Conservation (phyloP, 805 yeast species). For the Candida sakaeoensis region DNA sequence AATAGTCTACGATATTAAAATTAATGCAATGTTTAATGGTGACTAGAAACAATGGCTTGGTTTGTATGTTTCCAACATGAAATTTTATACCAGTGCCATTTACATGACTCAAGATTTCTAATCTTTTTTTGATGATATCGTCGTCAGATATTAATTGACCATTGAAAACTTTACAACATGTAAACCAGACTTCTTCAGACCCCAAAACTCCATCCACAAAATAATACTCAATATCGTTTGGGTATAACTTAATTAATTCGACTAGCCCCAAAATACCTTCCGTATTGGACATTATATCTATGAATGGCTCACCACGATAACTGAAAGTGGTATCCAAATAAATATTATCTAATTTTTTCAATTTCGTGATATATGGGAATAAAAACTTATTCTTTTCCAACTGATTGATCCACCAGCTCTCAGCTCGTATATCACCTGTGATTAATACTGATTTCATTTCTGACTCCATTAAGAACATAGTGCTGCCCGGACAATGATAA, state of each 20-base stretch:
- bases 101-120: not conserved
- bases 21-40: slow-evolving; percentile 34
- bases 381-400: slow-evolving; percentile 33
- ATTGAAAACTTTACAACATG: slow-evolving; percentile 22
- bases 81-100: slow-evolving; percentile 2
- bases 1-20: slow-evolving; percentile 31
- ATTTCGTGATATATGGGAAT: slow-evolving; percentile 37
- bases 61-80: slow-evolving; percentile 2
- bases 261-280: slow-evolving; percentile 37
- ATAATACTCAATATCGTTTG: slow-evolving; percentile 35
- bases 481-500: slow-evolving; percentile 60
- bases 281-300: slow-evolving; percentile 39
- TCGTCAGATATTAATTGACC: slow-evolving; percentile 13
- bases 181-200: slow-evolving; percentile 52
- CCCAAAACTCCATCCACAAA: slow-evolving; percentile 44
- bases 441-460: slow-evolving; percentile 33
- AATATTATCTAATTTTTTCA: slow-evolving; percentile 39
- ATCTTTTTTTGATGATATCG: slow-evolving; percentile 8
- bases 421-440: slow-evolving; percentile 60
- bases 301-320: slow-evolving; percentile 46
- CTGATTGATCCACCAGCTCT: slow-evolving; percentile 45
- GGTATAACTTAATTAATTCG: slow-evolving; percentile 38
- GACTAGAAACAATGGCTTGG: slow-evolving; percentile 13
- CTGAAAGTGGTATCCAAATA: slow-evolving; percentile 56
- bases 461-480: slow-evolving; percentile 47